Base-by-base conservation (phyloP, 2,329 filamentous ascomycete genomes). In the Nakataea oryzae region DNA sequence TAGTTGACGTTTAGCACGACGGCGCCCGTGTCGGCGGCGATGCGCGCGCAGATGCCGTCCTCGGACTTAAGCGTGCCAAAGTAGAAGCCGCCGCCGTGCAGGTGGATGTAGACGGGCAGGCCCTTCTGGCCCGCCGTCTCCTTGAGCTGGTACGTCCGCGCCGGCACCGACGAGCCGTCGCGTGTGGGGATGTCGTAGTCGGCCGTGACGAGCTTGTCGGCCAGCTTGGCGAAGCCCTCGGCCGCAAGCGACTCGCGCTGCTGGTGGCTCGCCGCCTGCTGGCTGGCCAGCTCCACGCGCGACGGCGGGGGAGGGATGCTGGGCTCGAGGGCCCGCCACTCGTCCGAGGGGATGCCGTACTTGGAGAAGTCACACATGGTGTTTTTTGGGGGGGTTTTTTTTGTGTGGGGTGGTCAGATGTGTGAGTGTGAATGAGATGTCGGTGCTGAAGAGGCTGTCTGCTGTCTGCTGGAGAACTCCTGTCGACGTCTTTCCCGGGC, bases 1-100 rank as follows among this genome's bases (percentile, higher is more conserved):
- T 86, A 86, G 65, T 84, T 82, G 14, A 85, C 72, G 55, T 83
- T 82, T 1, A 85, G 66, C 0, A 85, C 81, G 0, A 80, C 70
- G 2, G 79, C 73, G 1, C 71, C 69, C 0, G 74, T 68, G 5
- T 73, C 72, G 14, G 76, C 68, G 0, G 81, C 79, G 12, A 83
- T 76, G 0, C 75, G 73, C 0, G 78, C 70, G 64, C 82, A 86
- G 1, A 72, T 74, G 0, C 78, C 77, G 61, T 86, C 82, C 64
- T 86, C 84, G 0, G 78, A 78, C 1, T 69, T 65, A 2, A 86
- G 67, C 0, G 78, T 81, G 2, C 84, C 84, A n/a, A 81, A 79
- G 11, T 84, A 65, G 63, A 81, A 86, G 55, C 66, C 66, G 50
- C 65, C 66, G 64, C 66, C 66, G 62, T 67, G 66, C 6, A 67